A percentile compares a stretch with the other conserved stretches of the same genome.
These are phyloP conservation scores for Aspergillus sclerotiicarbonarius DNA, from an alignment of 495 filamentous ascomycete species.

Conservation along the genomic window DNA sequence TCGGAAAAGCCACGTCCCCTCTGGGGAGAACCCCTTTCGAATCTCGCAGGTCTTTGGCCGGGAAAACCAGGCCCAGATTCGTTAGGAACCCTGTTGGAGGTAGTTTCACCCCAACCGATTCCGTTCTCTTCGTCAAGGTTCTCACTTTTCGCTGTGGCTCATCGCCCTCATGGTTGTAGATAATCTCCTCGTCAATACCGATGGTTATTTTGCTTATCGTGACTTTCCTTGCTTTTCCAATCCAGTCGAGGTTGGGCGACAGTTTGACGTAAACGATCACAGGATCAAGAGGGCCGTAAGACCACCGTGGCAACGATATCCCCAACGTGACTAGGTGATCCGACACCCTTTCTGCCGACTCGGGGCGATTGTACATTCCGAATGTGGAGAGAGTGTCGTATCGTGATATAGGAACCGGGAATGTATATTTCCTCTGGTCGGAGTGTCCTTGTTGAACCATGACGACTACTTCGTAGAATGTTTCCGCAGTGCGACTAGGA, in stretches of 20 bases:
- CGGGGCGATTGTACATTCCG: slow-evolving; percentile 98
- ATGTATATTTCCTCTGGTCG: slow-evolving; percentile 83
- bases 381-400: slow-evolving; percentile 98
- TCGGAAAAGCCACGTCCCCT: slow-evolving; percentile 82
- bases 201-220: slow-evolving; percentile 93
- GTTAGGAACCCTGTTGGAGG: slow-evolving; percentile 87
- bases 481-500: slow-evolving; percentile 88
- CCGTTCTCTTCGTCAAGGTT: slow-evolving; percentile 77
- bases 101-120: slow-evolving; percentile 74
- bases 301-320: slow-evolving; percentile 91
- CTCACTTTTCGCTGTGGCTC: slow-evolving; percentile 91
- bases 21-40: slow-evolving; percentile 82
- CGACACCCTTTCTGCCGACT: slow-evolving; percentile 75
- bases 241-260: slow-evolving; percentile 86
- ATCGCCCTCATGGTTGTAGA: slow-evolving; percentile 97
- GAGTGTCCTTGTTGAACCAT: slow-evolving; percentile 86
- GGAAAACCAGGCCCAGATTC: slow-evolving; percentile 87
- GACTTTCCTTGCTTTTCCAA: slow-evolving; percentile 84
- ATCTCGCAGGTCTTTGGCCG: slow-evolving; percentile 85
- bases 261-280: slow-evolving; percentile 94
- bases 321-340: slow-evolving; percentile 91
- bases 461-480: slow-evolving; percentile 94
- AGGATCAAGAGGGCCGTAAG: slow-evolving; percentile 91
- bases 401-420: slow-evolving; percentile 84
- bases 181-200: slow-evolving; percentile 93